These are phyloP conservation scores for Cymbopogon flexuosus DNA, from an alignment of 202 grass and related monocot species.

Conservation along the genomic window DNA sequence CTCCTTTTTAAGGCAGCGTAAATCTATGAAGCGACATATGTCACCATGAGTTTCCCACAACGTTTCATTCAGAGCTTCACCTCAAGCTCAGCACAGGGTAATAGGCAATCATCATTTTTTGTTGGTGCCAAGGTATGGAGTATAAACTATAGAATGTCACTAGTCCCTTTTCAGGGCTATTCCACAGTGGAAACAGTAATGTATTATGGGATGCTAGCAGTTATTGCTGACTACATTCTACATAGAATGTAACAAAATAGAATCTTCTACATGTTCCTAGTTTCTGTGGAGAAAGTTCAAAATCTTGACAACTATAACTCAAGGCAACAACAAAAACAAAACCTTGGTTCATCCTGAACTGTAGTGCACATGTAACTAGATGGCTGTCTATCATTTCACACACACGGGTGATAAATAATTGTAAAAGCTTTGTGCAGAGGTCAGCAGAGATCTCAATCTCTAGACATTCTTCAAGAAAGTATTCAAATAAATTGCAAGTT, in stretches of 20 bases:
- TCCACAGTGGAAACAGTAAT: background rate
- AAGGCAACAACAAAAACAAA: background rate
- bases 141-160: background rate
- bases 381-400: background rate
- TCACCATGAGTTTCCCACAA: background rate
- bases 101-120: background rate
- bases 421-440: background rate
- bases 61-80: background rate
- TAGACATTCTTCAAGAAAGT: background rate
- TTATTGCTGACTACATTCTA: background rate
- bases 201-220: background rate
- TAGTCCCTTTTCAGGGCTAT: background rate
- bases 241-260: background rate
- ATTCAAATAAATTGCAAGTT: background rate
- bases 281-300: background rate
- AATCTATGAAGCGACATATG: background rate
- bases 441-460: background rate
- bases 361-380: background rate
- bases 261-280: background rate
- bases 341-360: background rate
- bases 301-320: background rate
- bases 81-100: background rate
- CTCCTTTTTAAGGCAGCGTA: background rate
- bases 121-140: background rate
- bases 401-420: background rate